phyloP scores from a whole-genome alignment of 176 grass and related monocot species.

The Tillandsia fasciculata region DNA sequence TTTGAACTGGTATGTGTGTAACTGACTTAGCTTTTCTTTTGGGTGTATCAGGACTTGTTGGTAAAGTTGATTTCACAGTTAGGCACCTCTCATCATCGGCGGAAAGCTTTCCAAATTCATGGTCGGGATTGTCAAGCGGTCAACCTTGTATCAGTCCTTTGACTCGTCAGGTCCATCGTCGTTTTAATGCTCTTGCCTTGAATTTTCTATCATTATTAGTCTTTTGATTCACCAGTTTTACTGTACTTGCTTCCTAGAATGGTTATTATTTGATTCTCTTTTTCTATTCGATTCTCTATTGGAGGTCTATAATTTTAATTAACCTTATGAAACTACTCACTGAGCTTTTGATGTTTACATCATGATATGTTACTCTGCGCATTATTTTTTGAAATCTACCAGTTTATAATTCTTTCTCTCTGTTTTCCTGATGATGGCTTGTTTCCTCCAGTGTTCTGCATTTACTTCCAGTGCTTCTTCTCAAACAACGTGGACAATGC shows the following conservation, averaged over 20 bases:
- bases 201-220: not conserved
- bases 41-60: constrained; percentile 54
- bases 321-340: not conserved
- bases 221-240: not conserved
- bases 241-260: not conserved
- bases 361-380: not conserved
- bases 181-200: no score
- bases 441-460: constrained; percentile 58
- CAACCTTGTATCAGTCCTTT: constrained; percentile 65
- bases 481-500: constrained; percentile 94
- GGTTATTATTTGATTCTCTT: not conserved
- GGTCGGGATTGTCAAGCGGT: constrained; percentile 45
- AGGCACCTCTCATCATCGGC: constrained; percentile 86
- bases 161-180: constrained; percentile 28
- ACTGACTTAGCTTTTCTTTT: constrained; percentile 13
- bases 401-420: no score
- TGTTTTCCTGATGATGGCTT: constrained; percentile 10
- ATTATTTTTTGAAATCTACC: no score
- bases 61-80: constrained; percentile 98
- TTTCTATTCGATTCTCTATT: not conserved
- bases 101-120: constrained; percentile 56
- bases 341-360: not conserved
- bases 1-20: constrained; percentile 6
- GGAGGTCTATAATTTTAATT: not conserved
- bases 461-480: constrained; percentile 52